These are phyloP conservation scores for Termitomyces sp. DNA, from an alignment of 768 basidiomycete species.

Conservation along the genomic window DNA sequence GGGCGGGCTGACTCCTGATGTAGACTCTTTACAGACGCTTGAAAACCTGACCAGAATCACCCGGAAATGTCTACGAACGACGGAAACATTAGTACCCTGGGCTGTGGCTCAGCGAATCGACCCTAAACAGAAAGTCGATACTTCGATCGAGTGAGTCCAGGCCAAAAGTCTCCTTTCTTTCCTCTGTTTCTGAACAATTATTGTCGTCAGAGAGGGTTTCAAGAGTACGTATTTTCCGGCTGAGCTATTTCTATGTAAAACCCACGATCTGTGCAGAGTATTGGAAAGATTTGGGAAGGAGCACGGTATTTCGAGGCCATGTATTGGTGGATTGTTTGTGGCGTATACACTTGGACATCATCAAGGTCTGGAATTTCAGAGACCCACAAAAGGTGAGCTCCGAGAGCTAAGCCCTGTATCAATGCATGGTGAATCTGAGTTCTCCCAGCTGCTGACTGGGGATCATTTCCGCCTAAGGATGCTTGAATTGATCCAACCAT, in stretches of 20 bases:
- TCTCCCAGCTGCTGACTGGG: background rate
- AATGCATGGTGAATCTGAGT: background rate
- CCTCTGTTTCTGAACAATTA: background rate
- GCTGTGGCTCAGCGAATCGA: conserved; percentile 5
- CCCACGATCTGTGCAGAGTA: conserved; percentile 4
- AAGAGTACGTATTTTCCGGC: background rate
- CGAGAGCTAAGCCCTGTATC: too few relatives aligned
- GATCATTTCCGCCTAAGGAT: background rate
- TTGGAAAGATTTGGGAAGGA: conserved; percentile 10
- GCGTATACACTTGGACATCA: conserved; percentile 19
- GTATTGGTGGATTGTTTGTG: conserved; percentile 7
- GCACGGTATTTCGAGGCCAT: conserved; percentile 1
- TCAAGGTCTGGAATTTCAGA: conserved; percentile 26
- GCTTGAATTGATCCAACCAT: background rate
- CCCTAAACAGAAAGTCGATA: conserved; percentile 1
- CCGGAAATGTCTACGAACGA: background rate
- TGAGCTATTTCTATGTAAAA: background rate
- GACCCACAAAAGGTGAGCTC: conserved; percentile 18
- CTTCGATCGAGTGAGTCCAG: conserved; percentile 1
- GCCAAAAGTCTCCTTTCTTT: background rate
- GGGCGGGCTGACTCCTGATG: background rate
- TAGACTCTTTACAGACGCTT: background rate
- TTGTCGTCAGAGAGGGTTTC: background rate
- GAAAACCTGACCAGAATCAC: background rate
- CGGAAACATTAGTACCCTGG: background rate